A percentile compares a stretch with the other conserved stretches of the same genome.
These are phyloP conservation scores for Aspergillus chevalieri DNA, from an alignment of 2,329 filamentous ascomycete genomes.

Conservation along the genomic window DNA sequence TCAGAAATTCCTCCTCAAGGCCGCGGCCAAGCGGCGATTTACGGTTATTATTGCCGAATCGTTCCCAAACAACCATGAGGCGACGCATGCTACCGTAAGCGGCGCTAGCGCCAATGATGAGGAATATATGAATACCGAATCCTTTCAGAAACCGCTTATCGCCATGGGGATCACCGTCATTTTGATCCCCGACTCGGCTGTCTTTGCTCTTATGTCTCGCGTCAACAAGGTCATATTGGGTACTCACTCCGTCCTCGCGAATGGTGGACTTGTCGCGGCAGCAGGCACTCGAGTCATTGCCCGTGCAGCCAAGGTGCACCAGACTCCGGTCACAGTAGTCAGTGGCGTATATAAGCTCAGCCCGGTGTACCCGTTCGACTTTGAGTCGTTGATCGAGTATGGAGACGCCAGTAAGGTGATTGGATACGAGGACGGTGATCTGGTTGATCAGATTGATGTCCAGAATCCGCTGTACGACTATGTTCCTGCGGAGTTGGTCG, in stretches of 20 bases:
- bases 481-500: conserved; percentile 64
- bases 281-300: conserved; percentile 80
- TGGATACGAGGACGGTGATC: conserved; percentile 68
- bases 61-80: conserved; percentile 62
- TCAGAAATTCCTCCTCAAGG: conserved; percentile 81
- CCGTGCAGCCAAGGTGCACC: conserved; percentile 73
- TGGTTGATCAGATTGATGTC: conserved; percentile 72
- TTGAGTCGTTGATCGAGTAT: conserved; percentile 76
- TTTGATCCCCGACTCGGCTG: conserved; percentile 73
- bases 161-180: conserved; percentile 76
- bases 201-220: conserved; percentile 89
- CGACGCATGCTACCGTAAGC: conserved; percentile 57
- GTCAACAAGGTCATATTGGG: conserved; percentile 93
- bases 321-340: conserved; percentile 79
- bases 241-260: conserved; percentile 79
- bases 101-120: conserved; percentile 47
- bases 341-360: conserved; percentile 91
- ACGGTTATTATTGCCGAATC: conserved; percentile 79
- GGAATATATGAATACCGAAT: conserved; percentile 41
- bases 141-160: conserved; percentile 70
- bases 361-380: conserved; percentile 79
- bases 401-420: conserved; percentile 73
- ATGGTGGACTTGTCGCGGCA: conserved; percentile 78
- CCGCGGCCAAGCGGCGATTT: conserved; percentile 83
- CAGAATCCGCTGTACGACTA: conserved; percentile 77